phyloP scores from a whole-genome alignment of 2,329 filamentous ascomycete genomes.

The Diaporthe sp. region DNA sequence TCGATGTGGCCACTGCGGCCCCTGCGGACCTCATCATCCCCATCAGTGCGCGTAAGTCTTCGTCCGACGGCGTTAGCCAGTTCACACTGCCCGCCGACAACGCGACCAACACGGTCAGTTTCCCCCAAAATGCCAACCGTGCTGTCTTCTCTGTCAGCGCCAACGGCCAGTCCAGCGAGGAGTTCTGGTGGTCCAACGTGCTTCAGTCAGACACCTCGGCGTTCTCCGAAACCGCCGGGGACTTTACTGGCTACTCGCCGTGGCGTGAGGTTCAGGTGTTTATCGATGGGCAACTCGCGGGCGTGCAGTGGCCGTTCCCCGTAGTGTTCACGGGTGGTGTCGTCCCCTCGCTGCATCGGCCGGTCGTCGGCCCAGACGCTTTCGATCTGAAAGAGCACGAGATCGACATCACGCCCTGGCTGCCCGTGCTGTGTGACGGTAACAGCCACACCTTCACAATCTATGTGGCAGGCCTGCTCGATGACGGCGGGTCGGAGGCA shows the following conservation, averaged over 20 bases:
- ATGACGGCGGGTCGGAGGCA: constrained; percentile 63
- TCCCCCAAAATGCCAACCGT: constrained; percentile 77
- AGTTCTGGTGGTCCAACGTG: constrained; percentile 90
- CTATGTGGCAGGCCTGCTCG: constrained; percentile 74
- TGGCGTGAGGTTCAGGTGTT: constrained; percentile 84
- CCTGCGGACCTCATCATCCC: constrained; percentile 78
- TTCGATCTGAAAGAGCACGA: constrained; percentile 86
- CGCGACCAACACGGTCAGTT: constrained; percentile 69
- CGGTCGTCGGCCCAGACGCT: constrained; percentile 82
- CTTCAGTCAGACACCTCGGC: constrained; percentile 71
- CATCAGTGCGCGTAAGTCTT: constrained; percentile 69
- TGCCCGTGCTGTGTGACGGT: constrained; percentile 78
- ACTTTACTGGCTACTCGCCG: constrained; percentile 76
- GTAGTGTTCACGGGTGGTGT: constrained; percentile 87
- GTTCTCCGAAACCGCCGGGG: constrained; percentile 70
- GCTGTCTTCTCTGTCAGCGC: constrained; percentile 84
- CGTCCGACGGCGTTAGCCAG: constrained; percentile 69
- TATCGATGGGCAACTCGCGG: constrained; percentile 80
- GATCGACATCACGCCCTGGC: constrained; percentile 85
- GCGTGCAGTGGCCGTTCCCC: constrained; percentile 85
- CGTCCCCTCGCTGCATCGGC: constrained; percentile 82
- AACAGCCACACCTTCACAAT: constrained; percentile 77
- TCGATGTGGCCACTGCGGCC: constrained; percentile 54
- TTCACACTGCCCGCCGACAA: constrained; percentile 76
- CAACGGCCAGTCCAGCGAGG: constrained; percentile 81